Evolutionary conservation across 495 filamentous ascomycete genomes (phyloP), one percentile per base, ranked within the genome.

Genomic region (Neurospora discreta): DNA sequence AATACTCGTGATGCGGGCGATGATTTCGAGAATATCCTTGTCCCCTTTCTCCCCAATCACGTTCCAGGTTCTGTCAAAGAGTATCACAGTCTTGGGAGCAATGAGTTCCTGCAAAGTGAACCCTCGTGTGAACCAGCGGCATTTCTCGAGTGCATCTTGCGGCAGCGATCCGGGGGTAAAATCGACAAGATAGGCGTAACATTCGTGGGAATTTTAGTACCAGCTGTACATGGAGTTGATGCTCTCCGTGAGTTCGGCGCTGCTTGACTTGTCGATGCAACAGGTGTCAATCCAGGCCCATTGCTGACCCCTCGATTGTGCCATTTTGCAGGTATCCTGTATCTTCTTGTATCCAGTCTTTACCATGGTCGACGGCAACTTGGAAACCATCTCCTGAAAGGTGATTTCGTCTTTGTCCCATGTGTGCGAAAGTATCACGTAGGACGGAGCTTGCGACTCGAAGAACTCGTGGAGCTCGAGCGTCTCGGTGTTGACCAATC

Each of bases 221-320:
- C 79, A 84, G 1, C 72, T 69, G 70, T 80, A 87, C 84, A 86
- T 86, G 15, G 83, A 85, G 60, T 85, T 87, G 68, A 87, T 82
- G 69, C 78, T 78, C 71, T 85, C 81, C 46, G 75, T 78, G 3
- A 84, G 76, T 71, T 84, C 82, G 16, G 81, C 81, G 69, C 83
- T 85, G 76, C 79, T 81, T 9, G 75, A 78, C 41, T 85, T 84
- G 72, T 85, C 79, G 78, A 84, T 85, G 73, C 83, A 85, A 69
- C 83, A 85, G 0, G 82, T 84, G 68, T 84, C 83, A 39, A 84
- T 72, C 83, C 83, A 85, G 9, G 76, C 78, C 79, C 81, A 83
- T 10, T 76, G 23, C 10, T 77, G 69, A 0, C 68, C 44, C 38
- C 82, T 72, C 0, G 9, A 26, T 4, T 23, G 71, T 6, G 82